phyloP scores from a whole-genome alignment of 1,139 yeast species.

The Yamadazyma taylorii region DNA sequence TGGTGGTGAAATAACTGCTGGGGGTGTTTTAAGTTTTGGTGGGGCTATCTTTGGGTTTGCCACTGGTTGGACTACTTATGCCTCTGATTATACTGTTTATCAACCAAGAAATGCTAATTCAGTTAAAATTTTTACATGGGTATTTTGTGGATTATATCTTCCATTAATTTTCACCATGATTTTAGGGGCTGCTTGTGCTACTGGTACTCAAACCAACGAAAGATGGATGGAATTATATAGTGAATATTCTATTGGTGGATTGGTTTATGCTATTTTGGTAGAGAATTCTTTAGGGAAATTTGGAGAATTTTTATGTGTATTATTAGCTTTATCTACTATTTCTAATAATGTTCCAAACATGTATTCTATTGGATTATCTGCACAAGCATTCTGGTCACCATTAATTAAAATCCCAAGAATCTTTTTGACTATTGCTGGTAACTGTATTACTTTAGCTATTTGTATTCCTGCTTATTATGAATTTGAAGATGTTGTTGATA shows the following conservation, averaged over 20 bases:
- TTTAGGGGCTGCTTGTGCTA: constrained; percentile 85
- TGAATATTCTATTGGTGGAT: constrained; percentile 71
- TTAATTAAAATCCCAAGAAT: constrained; percentile 76
- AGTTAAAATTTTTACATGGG: constrained; percentile 59
- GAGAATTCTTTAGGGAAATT: constrained; percentile 80
- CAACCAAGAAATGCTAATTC: constrained; percentile 64
- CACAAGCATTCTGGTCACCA: constrained; percentile 79
- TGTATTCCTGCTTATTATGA: constrained; percentile 84
- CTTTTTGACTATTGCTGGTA: constrained; percentile 76
- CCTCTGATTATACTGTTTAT: constrained; percentile 90
- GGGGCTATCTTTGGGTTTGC: constrained; percentile 87
- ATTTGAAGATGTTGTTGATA: constrained; percentile 70
- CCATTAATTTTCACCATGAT: constrained; percentile 76
- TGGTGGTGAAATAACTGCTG: constrained; percentile 66
- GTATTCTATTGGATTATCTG: constrained; percentile 84
- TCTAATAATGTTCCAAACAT: constrained; percentile 91
- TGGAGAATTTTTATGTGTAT: constrained; percentile 85
- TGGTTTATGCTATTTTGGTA: constrained; percentile 74
- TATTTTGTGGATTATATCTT: constrained; percentile 59
- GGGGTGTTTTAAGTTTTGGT: constrained; percentile 79
- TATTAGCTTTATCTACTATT: constrained; percentile 79
- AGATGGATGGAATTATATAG: constrained; percentile 55
- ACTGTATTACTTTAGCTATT: constrained; percentile 75
- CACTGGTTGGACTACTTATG: constrained; percentile 93
- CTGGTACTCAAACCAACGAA: constrained; percentile 51